Evolutionary conservation across 2,329 filamentous ascomycete species (phyloP).

Genomic region (Monilinia polystroma): DNA sequence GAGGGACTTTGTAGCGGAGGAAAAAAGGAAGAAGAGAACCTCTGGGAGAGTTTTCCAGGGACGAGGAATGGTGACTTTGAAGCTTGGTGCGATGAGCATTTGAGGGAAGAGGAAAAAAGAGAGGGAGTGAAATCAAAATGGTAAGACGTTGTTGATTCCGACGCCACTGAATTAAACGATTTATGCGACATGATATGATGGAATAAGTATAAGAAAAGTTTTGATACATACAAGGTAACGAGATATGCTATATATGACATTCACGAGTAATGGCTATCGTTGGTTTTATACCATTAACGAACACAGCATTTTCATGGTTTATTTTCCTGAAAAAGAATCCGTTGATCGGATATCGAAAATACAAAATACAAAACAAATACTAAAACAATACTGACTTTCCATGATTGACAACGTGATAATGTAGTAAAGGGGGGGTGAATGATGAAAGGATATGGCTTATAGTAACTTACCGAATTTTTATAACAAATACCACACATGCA

Average conservation of each 20-base stretch:
- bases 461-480: no score
- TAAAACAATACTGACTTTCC: no score
- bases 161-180: no score
- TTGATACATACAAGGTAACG: not conserved
- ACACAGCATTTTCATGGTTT: not conserved
- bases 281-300: not conserved
- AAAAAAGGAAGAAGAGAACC: not conserved
- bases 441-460: no score
- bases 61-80: not conserved
- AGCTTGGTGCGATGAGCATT: not conserved
- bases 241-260: not conserved
- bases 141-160: no score
- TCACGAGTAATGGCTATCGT: not conserved
- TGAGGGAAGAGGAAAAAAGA: not conserved
- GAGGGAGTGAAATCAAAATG: no score
- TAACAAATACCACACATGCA: no score
- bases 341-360: not conserved
- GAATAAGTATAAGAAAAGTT: not conserved
- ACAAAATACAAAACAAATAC: not conserved
- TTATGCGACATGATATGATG: no score
- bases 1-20: not conserved
- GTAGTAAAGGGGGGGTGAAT: no score
- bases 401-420: no score
- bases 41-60: conserved; percentile 5
- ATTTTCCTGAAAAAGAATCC: not conserved